Conservation (phyloP, 2,329 filamentous ascomycete species). For the Fusarium solani-melongenae region DNA sequence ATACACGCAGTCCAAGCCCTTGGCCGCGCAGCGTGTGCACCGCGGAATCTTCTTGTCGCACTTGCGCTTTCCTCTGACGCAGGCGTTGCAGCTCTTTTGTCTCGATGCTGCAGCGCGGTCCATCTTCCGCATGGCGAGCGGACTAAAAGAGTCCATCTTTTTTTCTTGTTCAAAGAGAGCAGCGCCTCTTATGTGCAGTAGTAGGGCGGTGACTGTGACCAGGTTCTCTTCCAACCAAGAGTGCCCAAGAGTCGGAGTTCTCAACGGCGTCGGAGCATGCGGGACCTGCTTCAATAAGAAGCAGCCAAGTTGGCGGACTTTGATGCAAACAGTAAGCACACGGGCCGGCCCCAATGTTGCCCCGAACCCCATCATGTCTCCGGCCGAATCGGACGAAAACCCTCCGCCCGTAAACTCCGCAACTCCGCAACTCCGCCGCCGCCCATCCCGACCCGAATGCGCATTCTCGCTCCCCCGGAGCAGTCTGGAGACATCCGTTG, state of each 20-base stretch:
- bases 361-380: constrained; percentile 5
- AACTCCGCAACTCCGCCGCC: constrained; percentile 46
- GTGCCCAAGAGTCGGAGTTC: constrained; percentile 20
- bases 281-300: constrained; percentile 3
- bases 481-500: not conserved
- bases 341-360: constrained; percentile 32
- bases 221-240: constrained; percentile 9
- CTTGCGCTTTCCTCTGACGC: constrained; percentile 59
- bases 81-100: constrained; percentile 62
- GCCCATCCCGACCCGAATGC: not conserved
- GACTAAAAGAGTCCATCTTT: constrained; percentile 41
- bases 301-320: constrained; percentile 11
- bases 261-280: constrained; percentile 22
- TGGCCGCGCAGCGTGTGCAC: constrained; percentile 56
- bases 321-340: constrained; percentile 25
- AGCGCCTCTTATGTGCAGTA: constrained; percentile 6
- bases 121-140: constrained; percentile 44
- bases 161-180: not conserved
- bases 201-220: not conserved
- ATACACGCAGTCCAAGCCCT: constrained; percentile 56
- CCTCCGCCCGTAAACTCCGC: constrained; percentile 38
- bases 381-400: constrained; percentile 21
- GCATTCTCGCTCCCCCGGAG: not conserved
- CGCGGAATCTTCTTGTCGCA: constrained; percentile 58
- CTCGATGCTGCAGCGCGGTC: constrained; percentile 55